Evolutionary conservation across 345 rosid species (phyloP).

Genomic region (Arabis hirsuta): DNA sequence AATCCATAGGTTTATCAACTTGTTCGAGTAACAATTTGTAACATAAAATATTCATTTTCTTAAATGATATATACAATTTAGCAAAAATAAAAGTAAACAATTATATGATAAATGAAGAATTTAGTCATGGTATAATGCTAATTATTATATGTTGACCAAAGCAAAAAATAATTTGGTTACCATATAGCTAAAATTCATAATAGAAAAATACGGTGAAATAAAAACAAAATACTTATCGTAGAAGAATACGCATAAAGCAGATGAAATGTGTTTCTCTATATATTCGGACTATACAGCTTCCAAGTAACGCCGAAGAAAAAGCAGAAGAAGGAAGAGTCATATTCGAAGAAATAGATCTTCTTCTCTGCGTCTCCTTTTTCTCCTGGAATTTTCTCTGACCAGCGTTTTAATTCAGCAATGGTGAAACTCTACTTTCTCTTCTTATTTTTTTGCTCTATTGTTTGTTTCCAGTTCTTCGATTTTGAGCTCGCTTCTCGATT

Average conservation of each 20-base stretch:
- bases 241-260: background rate
- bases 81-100: too few relatives aligned
- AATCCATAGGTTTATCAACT: too few relatives aligned
- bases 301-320: conserved; percentile 28
- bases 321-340: conserved; percentile 30
- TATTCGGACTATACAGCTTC: conserved; percentile 28
- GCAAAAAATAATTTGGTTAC: background rate
- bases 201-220: background rate
- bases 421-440: conserved; percentile 2
- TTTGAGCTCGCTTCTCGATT: conserved; percentile 7
- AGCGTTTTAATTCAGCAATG: conserved; percentile 42
- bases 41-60: too few relatives aligned
- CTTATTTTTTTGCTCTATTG: background rate
- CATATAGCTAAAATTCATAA: background rate
- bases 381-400: conserved; percentile 13
- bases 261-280: conserved; percentile 11
- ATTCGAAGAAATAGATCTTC: conserved; percentile 8
- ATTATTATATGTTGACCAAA: background rate
- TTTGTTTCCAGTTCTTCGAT: background rate
- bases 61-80: too few relatives aligned
- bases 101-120: too few relatives aligned
- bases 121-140: too few relatives aligned
- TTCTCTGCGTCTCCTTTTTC: conserved; percentile 6
- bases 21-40: too few relatives aligned
- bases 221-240: background rate